Evolutionary conservation across 1,284 basidiomycete species (phyloP), one percentile per base, ranked within the genome.

Genomic region (Vanrija humicola): DNA sequence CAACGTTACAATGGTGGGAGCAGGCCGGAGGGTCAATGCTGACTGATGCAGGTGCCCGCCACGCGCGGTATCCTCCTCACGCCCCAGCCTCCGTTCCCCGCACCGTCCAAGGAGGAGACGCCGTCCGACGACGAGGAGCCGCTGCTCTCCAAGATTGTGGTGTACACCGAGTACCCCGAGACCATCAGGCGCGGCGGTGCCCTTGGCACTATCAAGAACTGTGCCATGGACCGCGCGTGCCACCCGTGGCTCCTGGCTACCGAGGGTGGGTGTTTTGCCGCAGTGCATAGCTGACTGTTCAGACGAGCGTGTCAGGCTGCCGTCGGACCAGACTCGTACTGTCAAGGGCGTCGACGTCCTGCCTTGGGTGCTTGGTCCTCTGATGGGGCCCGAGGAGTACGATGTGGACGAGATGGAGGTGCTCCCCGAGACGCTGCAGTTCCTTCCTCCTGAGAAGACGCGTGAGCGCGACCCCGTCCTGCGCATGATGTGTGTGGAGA

Each of bases 361-460:
- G 5, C 86, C 89, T 0, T 88, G 85, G 66, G 80, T 99, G 10
- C 80, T 98, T 1, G 82, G 95, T 5, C 95, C 95, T 0, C 81
- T 99, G 3, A 93, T 94, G 59, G 94, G 94, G 5, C 88, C 92
- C 1, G 93, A 97, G 73, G 95, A 98, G 73, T 86, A 90, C 59
- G 90, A 95, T 58, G 80, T 93, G 2, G 92, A 95, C 63, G 90
- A 93, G 54, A 89, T 94, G 79, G 95, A 98, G 66, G 84, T 84
- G 47, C 81, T 98, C 1, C 92, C 89, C 0, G 79, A 84, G 18
- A 84, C 87, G 1, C 81, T 98, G 21, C 96, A 98, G 74, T 88
- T 98, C 76, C 82, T 97, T 1, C 88, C 89, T 0, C 81, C 86
- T 0, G 86, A 85, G 18, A 98, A 98, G 77, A 83, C 80, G 59